Percentiles rank a stretch among this genome's conserved stretches.
phyloP scores from a whole-genome alignment of 2,329 filamentous ascomycete species.

The Epichloe baconii region DNA sequence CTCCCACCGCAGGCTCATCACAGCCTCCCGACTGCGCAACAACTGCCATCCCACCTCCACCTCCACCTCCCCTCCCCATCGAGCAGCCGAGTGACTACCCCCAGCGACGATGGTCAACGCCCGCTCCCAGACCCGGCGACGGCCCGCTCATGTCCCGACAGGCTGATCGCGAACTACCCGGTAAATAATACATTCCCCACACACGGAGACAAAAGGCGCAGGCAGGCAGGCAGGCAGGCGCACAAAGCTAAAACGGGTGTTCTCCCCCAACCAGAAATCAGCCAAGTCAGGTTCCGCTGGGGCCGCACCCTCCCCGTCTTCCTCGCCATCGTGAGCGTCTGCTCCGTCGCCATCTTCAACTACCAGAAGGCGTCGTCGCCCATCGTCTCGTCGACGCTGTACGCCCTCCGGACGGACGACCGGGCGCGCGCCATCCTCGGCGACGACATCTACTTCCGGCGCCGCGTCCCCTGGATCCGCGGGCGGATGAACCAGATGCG shows the following conservation, averaged over 20 bases:
- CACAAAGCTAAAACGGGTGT: not conserved
- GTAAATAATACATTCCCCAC: constrained; percentile 21
- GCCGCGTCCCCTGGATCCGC: constrained; percentile 69
- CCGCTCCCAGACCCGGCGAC: constrained; percentile 45
- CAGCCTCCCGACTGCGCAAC: constrained; percentile 10
- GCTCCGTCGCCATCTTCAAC: constrained; percentile 88
- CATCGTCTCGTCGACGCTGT: constrained; percentile 77
- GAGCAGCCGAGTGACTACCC: not conserved
- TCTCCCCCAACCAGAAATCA: constrained; percentile 23
- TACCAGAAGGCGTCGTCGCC: constrained; percentile 92
- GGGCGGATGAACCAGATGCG: constrained; percentile 89
- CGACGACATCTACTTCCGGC: constrained; percentile 72
- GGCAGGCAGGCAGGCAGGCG: too few relatives aligned
- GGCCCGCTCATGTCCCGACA: constrained; percentile 53
- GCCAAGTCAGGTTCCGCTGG: constrained; percentile 44
- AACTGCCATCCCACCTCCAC: not conserved
- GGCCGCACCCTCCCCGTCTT: constrained; percentile 69
- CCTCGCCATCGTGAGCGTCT: constrained; percentile 53
- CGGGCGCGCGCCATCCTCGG: constrained; percentile 67
- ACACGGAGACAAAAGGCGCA: too few relatives aligned
- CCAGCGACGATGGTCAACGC: constrained; percentile 36
- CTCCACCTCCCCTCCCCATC: not conserved
- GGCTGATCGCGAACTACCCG: constrained; percentile 52
- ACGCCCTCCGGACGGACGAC: constrained; percentile 73
- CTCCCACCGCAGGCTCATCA: constrained; percentile 13